Evolutionary conservation across 148 eudicot species (phyloP).

Genomic region (Fagopyrum tataricum): DNA sequence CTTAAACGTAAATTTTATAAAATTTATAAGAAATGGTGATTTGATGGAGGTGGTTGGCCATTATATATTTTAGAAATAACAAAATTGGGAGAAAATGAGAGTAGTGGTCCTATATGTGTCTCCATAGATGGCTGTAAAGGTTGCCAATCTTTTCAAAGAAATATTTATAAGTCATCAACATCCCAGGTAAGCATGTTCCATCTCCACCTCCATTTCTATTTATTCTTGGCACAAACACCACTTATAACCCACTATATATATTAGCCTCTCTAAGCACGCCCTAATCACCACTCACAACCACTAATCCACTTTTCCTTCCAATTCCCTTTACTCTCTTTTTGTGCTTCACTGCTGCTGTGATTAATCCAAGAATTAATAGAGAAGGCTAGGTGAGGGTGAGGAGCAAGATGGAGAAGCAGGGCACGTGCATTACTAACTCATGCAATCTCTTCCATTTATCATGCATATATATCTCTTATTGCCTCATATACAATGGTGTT

Average conservation of each 20-base stretch:
- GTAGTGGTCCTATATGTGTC: slow-evolving; percentile 4
- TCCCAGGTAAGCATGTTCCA: slow-evolving; percentile 10
- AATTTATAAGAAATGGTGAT: too few species aligned
- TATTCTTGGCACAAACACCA: not conserved
- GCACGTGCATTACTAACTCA: slow-evolving; percentile 96
- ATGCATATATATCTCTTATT: not conserved
- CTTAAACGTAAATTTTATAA: too few species aligned
- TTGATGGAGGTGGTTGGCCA: not conserved
- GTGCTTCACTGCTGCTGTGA: not conserved
- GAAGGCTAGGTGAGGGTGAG: slow-evolving; percentile 38
- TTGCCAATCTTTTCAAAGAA: not conserved
- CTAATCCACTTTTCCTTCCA: not conserved
- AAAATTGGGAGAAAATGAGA: not conserved
- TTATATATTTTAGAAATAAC: not conserved
- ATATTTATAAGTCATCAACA: not conserved
- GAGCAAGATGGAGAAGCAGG: slow-evolving; percentile 99
- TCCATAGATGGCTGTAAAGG: not conserved
- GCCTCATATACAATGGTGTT: slow-evolving; percentile 33
- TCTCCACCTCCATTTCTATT: not conserved
- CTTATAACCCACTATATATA: slow-evolving; percentile 4
- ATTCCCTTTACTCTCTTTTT: not conserved
- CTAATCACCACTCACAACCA: not conserved
- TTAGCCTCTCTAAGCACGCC: not conserved
- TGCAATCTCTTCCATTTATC: slow-evolving; percentile 12
- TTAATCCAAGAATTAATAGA: too few species aligned